Conservation (phyloP, 371 early-diverging fungal genomes). For the Lichtheimia ramosa region DNA sequence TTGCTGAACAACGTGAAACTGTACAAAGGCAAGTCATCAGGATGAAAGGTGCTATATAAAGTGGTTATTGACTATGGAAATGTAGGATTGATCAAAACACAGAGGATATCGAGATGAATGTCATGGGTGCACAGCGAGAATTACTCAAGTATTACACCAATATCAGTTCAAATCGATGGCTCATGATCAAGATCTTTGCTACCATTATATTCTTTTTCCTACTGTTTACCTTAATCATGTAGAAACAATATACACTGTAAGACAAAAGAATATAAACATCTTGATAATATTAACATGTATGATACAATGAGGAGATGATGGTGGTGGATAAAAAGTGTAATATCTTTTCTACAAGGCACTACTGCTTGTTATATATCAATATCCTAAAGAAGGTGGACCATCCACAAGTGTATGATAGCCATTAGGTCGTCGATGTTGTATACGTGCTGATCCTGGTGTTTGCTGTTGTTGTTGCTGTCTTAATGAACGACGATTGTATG, state of each 20-base stretch:
- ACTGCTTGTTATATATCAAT: no score
- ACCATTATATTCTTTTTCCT: constrained; percentile 71
- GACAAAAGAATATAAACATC: background rate
- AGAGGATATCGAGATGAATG: constrained; percentile 89
- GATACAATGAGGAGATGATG: no score
- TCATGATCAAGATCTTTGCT: constrained; percentile 93
- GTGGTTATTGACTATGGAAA: background rate
- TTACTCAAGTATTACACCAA: constrained; percentile 87
- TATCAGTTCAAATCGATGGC: constrained; percentile 91
- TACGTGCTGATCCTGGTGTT: no score
- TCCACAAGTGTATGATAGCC: background rate
- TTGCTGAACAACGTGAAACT: constrained; percentile 93
- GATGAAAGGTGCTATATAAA: background rate
- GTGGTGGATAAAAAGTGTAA: no score
- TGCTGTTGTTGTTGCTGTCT: background rate
- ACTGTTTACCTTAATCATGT: constrained; percentile 46
- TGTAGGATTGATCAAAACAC: constrained; percentile 93
- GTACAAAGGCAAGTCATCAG: constrained; percentile 71
- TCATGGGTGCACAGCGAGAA: constrained; percentile 89
- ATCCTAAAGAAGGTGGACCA: no score
- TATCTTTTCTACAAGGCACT: no score
- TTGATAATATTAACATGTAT: constrained; percentile 3
- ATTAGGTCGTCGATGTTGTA: background rate
- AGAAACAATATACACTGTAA: background rate
- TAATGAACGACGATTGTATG: background rate